phyloP scores from a whole-genome alignment of 805 yeast species.

The Ogataea nonfermentans region DNA sequence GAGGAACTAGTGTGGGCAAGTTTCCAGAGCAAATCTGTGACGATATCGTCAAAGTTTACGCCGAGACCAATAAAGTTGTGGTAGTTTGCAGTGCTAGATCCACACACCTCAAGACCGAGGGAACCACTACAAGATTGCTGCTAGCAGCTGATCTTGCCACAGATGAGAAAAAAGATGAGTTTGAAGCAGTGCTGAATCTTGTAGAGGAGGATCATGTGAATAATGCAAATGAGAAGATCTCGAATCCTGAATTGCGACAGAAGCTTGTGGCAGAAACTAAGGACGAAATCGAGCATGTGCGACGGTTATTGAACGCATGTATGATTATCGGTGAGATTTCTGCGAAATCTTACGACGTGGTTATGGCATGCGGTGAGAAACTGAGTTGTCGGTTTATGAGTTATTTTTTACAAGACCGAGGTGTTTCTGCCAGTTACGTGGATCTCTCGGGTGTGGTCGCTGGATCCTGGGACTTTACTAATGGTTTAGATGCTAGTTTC shows the following conservation, averaged over 20 bases:
- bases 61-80: slow-evolving; percentile 66
- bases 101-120: slow-evolving; percentile 86
- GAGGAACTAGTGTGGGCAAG: slow-evolving; percentile 97
- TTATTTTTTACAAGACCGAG: slow-evolving; percentile 77
- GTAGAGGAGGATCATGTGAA: slow-evolving; percentile 75
- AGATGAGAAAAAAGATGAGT: slow-evolving; percentile 52
- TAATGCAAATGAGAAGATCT: slow-evolving; percentile 62
- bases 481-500: slow-evolving; percentile 66
- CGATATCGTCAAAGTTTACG: slow-evolving; percentile 72
- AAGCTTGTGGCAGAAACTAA: slow-evolving; percentile 58
- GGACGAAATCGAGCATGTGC: slow-evolving; percentile 64
- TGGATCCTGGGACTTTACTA: slow-evolving; percentile 47
- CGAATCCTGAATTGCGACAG: slow-evolving; percentile 42
- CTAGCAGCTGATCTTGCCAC: slow-evolving; percentile 80
- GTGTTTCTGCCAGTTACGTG: slow-evolving; percentile 72
- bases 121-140: slow-evolving; percentile 86
- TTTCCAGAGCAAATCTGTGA: slow-evolving; percentile 83
- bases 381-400: slow-evolving; percentile 88
- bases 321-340: slow-evolving; percentile 89
- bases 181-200: slow-evolving; percentile 54
- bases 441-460: slow-evolving; percentile 66
- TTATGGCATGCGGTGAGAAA: slow-evolving; percentile 94
- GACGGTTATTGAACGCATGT: slow-evolving; percentile 78
- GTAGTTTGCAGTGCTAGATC: slow-evolving; percentile 97
- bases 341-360: slow-evolving; percentile 80